Evolutionary conservation across 2,329 filamentous ascomycete species (phyloP).

Genomic region (Colletotrichum sp.): DNA sequence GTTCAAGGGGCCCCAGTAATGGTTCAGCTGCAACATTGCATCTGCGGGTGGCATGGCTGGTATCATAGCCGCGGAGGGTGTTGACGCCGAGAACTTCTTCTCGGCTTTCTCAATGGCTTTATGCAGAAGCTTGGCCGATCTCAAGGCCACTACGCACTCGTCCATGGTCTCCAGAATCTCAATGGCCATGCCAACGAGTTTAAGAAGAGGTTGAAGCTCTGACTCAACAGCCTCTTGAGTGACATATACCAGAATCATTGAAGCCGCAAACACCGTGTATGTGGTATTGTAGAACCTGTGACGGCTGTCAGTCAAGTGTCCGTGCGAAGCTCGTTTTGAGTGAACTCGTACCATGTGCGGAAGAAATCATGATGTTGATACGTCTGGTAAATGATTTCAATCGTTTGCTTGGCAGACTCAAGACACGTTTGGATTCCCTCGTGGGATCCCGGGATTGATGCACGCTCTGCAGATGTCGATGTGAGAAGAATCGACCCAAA

Average conservation of each 20-base stretch:
- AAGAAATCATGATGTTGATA: slow-evolving; percentile 33
- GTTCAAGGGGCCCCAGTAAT: slow-evolving; percentile 29
- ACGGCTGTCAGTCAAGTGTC: neutral
- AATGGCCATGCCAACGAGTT: slow-evolving; percentile 26
- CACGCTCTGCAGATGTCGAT: slow-evolving; percentile 21
- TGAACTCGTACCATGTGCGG: slow-evolving; percentile 27
- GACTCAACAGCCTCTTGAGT: slow-evolving; percentile 24
- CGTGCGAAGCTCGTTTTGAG: rapidly evolving
- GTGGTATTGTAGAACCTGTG: slow-evolving; percentile 34
- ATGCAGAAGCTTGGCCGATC: slow-evolving; percentile 29
- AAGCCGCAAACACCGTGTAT: slow-evolving; percentile 32
- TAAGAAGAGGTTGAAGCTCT: slow-evolving; percentile 21
- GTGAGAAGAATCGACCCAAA: slow-evolving; percentile 30
- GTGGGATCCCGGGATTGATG: slow-evolving; percentile 19
- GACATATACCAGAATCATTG: slow-evolving; percentile 31
- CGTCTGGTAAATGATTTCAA: slow-evolving; percentile 31
- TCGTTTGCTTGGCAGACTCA: slow-evolving; percentile 30
- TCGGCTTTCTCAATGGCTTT: slow-evolving; percentile 26
- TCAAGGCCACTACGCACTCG: slow-evolving; percentile 29
- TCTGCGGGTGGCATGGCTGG: slow-evolving; percentile 16
- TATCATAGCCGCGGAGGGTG: neutral
- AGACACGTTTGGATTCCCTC: slow-evolving; percentile 27
- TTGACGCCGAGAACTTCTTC: slow-evolving; percentile 11
- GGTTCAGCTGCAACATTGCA: slow-evolving; percentile 21
- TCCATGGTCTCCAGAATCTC: slow-evolving; percentile 29